Conservation (phyloP, 2,329 filamentous ascomycete species). For the Fusarium sp. region DNA sequence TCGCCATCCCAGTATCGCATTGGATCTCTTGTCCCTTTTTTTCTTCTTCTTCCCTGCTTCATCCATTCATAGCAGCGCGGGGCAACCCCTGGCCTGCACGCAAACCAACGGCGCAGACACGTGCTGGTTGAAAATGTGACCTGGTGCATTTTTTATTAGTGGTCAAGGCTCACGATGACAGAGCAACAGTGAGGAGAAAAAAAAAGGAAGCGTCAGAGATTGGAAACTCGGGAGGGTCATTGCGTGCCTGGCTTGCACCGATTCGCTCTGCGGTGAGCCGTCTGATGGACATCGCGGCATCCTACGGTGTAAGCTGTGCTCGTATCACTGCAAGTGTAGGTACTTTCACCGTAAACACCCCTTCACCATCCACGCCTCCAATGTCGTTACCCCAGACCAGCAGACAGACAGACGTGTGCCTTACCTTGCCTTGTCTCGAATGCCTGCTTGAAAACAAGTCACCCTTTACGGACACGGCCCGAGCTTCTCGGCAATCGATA, state of each 20-base stretch:
- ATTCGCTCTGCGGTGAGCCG: constrained; percentile 9
- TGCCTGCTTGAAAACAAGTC: constrained; percentile 6
- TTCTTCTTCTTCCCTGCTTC: not conserved
- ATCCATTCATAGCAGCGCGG: constrained; percentile 12
- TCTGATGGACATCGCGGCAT: not conserved
- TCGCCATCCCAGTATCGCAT: constrained; percentile 17
- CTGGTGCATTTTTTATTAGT: constrained; percentile 38
- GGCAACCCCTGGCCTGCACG: constrained; percentile 31
- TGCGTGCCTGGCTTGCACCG: constrained; percentile 7
- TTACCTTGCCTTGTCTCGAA: constrained; percentile 1
- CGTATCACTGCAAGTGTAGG: not conserved
- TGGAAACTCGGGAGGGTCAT: not conserved
- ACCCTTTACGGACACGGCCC: constrained; percentile 10
- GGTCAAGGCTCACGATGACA: constrained; percentile 10
- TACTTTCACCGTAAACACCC: not conserved
- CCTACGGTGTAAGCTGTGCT: not conserved
- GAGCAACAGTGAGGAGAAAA: not conserved
- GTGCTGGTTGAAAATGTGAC: constrained; percentile 43
- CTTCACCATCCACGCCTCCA: constrained; percentile 7
- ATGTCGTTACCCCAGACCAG: constrained; percentile 17
- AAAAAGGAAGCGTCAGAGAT: constrained; percentile 15
- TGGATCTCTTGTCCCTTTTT: constrained; percentile 6
- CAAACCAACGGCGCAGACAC: constrained; percentile 45
- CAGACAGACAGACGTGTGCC: not conserved
- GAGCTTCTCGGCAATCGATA: constrained; percentile 8